Percentiles rank a stretch among this genome's conserved stretches.
Evolutionary conservation across 257 asterid genomes (phyloP).

Genomic region (Verbascum thapsus): DNA sequence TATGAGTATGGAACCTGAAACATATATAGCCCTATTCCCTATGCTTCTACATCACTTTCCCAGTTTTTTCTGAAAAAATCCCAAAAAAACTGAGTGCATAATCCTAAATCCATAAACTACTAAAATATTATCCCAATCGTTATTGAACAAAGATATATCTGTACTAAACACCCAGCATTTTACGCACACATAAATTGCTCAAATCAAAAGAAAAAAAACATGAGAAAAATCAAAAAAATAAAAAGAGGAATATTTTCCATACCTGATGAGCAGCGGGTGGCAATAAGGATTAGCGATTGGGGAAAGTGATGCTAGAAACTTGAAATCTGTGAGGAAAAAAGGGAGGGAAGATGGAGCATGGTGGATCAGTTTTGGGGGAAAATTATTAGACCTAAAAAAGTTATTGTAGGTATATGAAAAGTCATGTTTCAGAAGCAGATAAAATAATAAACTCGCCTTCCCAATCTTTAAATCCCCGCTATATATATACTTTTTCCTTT

Average conservation of each 20-base stretch:
- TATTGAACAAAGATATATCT: neutral
- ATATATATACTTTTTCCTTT: slow-evolving; percentile 3
- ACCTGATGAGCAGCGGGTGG: slow-evolving; percentile 2
- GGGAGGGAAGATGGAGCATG: slow-evolving; percentile 32
- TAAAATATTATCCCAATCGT: neutral
- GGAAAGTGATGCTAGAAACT: slow-evolving; percentile 1
- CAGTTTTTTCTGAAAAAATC: neutral
- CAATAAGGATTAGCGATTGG: neutral
- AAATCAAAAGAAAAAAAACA: slow-evolving; percentile 1
- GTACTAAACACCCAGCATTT: slow-evolving; percentile 6
- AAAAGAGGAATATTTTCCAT: neutral
- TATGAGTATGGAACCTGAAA: neutral
- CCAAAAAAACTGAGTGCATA: neutral
- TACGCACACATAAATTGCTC: slow-evolving; percentile 1
- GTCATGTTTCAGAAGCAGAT: slow-evolving; percentile 28
- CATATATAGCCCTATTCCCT: neutral
- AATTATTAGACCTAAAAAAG: slow-evolving; percentile 30
- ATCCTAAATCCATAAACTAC: slow-evolving; percentile 1
- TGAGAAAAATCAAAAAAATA: neutral
- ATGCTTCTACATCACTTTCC: neutral
- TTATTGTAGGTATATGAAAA: slow-evolving; percentile 26
- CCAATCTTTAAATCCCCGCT: slow-evolving; percentile 35
- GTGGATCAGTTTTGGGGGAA: slow-evolving; percentile 29
- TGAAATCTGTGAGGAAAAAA: slow-evolving; percentile 1
- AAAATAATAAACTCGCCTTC: neutral